Conservation (phyloP, 2,329 filamentous ascomycete genomes). For the Colletotrichum trifolii region DNA sequence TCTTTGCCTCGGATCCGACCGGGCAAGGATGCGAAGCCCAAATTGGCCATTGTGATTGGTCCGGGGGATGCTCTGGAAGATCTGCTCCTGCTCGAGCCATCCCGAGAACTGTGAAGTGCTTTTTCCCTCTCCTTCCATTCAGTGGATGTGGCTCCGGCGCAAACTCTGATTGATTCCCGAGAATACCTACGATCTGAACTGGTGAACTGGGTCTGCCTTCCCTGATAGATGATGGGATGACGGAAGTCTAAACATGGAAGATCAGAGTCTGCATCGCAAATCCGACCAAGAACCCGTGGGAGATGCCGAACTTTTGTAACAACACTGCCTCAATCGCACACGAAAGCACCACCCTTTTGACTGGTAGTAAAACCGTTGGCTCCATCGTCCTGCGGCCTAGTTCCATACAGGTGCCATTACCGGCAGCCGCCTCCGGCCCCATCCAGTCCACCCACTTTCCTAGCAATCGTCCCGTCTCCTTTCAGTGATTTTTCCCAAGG, state of each 20-base stretch:
- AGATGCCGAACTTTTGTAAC: slow-evolving; percentile 3
- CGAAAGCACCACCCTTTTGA: not conserved
- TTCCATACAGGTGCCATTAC: slow-evolving; percentile 11
- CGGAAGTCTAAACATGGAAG: slow-evolving; percentile 26
- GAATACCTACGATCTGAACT: not conserved
- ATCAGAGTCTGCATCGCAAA: slow-evolving; percentile 1
- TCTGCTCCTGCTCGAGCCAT: slow-evolving; percentile 18
- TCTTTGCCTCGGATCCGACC: slow-evolving; percentile 21
- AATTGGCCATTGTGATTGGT: not conserved
- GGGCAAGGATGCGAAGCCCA: not conserved
- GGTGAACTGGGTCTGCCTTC: not conserved
- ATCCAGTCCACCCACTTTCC: slow-evolving; percentile 14
- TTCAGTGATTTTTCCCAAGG: not conserved
- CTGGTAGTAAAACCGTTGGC: too few relatives aligned
- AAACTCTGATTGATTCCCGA: slow-evolving; percentile 4
- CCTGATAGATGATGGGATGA: slow-evolving; percentile 24
- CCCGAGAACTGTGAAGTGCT: slow-evolving; percentile 14
- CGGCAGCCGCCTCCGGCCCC: slow-evolving; percentile 28
- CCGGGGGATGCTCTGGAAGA: not conserved
- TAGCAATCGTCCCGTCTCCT: not conserved
- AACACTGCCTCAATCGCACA: slow-evolving; percentile 25
- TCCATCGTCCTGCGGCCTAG: not conserved
- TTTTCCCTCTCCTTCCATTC: too few relatives aligned
- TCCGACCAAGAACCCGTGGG: slow-evolving; percentile 12
- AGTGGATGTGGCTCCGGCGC: not conserved